Conservation (phyloP, 164 flowering plant species). For the Sedum album region DNA sequence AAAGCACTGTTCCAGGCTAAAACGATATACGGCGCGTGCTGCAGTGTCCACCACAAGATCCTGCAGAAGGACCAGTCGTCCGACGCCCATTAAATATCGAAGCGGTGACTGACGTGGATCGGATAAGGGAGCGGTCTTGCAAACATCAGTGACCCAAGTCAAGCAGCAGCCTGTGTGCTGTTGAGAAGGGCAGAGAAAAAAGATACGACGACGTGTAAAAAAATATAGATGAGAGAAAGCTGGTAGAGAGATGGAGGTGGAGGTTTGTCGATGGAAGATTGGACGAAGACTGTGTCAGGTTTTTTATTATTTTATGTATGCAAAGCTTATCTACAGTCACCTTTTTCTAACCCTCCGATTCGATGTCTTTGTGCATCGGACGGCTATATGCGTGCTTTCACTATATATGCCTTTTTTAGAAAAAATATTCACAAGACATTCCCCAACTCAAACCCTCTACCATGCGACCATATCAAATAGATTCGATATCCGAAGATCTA, state of each 20-base stretch:
- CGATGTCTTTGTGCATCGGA: neutral
- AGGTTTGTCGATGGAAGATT: slow-evolving; percentile 6
- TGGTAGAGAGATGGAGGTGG: neutral
- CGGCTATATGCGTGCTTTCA: neutral
- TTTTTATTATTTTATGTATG: neutral
- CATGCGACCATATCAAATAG: too few species aligned
- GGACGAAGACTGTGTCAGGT: neutral
- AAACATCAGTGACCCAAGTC: too few species aligned
- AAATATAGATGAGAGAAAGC: neutral
- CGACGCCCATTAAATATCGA: neutral
- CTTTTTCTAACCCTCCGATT: neutral
- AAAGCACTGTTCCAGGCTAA: too few species aligned
- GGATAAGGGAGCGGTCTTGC: too few species aligned
- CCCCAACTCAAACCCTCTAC: too few species aligned
- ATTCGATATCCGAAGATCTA: too few species aligned
- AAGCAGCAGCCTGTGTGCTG: too few species aligned
- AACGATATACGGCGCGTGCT: too few species aligned
- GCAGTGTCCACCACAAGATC: neutral
- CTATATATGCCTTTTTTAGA: too few species aligned
- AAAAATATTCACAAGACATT: too few species aligned
- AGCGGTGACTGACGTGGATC: neutral
- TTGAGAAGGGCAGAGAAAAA: too few species aligned
- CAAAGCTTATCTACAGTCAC: neutral
- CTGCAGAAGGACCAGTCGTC: neutral
- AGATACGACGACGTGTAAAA: too few species aligned